Evolutionary conservation across 164 flowering plant genomes (phyloP).

Genomic region (Vitis cinerea): DNA sequence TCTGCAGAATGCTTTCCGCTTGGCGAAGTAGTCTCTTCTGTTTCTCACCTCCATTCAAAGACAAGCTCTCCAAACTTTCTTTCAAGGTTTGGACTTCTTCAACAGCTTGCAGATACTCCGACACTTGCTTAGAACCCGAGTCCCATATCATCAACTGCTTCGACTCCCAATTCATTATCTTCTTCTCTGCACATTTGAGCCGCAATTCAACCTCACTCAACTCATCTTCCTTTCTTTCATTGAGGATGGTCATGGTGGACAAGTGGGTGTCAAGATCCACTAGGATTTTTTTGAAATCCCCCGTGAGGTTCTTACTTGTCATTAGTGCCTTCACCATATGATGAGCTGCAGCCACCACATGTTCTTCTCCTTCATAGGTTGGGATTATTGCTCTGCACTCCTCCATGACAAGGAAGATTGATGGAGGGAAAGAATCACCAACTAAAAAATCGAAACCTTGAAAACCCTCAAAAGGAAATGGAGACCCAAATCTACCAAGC

Average conservation of each 20-base stretch:
- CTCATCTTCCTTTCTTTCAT: conserved; percentile 2
- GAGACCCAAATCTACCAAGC: no score
- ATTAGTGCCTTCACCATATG: conserved; percentile 39
- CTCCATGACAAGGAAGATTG: conserved; percentile 9
- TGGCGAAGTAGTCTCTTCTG: conserved; percentile 15
- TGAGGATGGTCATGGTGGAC: conserved; percentile 19
- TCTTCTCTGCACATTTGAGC: conserved; percentile 29
- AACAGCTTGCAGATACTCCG: conserved; percentile 34
- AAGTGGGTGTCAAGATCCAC: conserved; percentile 33
- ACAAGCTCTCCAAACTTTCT: conserved; percentile 10
- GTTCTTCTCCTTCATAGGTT: conserved; percentile 22
- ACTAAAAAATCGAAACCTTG: neutral
- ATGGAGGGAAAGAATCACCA: neutral
- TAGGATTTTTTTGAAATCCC: conserved; percentile 28
- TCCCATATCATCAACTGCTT: conserved; percentile 40
- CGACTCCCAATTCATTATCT: conserved; percentile 28
- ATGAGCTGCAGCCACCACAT: conserved; percentile 34
- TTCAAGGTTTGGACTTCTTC: conserved; percentile 26
- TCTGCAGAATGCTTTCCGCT: conserved; percentile 32
- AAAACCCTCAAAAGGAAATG: no score
- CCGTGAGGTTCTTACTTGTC: conserved; percentile 19
- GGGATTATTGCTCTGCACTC: conserved; percentile 7
- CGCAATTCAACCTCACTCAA: conserved; percentile 24
- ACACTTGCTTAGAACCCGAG: conserved; percentile 22
- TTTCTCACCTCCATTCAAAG: conserved; percentile 8